Percentiles rank a stretch among this genome's conserved stretches.
Conservation (phyloP, 148 eudicot species). For the Gaultheria prostrata region DNA sequence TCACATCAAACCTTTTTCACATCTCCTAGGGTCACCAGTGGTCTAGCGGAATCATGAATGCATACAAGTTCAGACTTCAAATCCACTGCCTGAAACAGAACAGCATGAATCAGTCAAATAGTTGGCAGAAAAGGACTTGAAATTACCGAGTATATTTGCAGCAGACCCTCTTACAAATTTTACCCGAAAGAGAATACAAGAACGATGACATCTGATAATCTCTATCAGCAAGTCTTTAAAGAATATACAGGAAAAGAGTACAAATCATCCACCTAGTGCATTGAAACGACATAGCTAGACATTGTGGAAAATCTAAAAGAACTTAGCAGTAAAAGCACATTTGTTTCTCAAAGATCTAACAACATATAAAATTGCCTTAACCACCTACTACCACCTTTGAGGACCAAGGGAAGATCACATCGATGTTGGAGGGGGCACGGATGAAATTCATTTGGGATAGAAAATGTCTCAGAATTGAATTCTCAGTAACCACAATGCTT, state of each 20-base stretch:
- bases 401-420: neutral
- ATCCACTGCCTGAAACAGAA: constrained; percentile 62
- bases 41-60: constrained; percentile 98
- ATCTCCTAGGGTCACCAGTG: constrained; percentile 63
- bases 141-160: neutral
- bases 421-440: neutral
- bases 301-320: neutral
- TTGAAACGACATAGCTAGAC: neutral
- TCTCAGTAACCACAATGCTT: neutral
- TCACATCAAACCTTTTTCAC: constrained; percentile 52
- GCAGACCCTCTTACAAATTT: neutral
- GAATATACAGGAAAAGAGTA: neutral
- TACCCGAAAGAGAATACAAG: neutral
- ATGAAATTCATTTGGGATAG: neutral
- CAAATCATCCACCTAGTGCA: neutral
- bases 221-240: neutral
- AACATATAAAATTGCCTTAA: neutral
- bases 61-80: constrained; percentile 71
- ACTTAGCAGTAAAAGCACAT: neutral
- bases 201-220: neutral
- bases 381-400: neutral
- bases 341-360: neutral
- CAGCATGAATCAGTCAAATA: neutral
- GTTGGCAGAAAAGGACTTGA: neutral
- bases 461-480: neutral